Evolutionary conservation across 305 asterid species (phyloP).

Genomic region (Plantago coronopus): DNA sequence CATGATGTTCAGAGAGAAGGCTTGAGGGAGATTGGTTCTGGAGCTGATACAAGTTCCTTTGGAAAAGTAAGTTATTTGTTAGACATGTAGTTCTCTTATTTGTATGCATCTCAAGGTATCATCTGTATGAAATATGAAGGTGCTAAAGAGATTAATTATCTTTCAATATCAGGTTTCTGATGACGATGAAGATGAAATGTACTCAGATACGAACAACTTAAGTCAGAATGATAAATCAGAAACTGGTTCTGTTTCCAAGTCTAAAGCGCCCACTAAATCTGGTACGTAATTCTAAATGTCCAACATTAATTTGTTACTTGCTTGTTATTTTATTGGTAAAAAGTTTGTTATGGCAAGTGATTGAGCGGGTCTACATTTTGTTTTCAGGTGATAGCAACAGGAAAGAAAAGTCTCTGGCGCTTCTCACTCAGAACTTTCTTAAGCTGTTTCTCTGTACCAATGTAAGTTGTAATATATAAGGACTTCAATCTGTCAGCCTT

Average conservation of each 20-base stretch:
- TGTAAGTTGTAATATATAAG: conserved; percentile 39
- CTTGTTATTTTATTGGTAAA: not conserved
- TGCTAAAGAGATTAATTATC: not conserved
- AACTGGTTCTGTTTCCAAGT: conserved; percentile 39
- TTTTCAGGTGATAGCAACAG: conserved; percentile 57
- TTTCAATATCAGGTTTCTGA: conserved; percentile 55
- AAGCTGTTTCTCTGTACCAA: conserved; percentile 89
- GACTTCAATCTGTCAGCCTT: conserved; percentile 7
- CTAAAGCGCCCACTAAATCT: conserved; percentile 31
- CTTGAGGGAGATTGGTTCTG: conserved; percentile 45
- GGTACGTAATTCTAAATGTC: conserved; percentile 33
- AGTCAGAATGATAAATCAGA: conserved; percentile 58
- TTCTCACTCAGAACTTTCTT: conserved; percentile 88
- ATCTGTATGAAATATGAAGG: not conserved
- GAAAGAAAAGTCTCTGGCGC: conserved; percentile 89
- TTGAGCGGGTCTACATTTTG: not conserved
- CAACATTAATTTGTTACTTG: not conserved
- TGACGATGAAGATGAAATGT: conserved; percentile 70
- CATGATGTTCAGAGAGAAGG: conserved; percentile 57
- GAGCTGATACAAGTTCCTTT: conserved; percentile 47
- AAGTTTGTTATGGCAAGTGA: not conserved
- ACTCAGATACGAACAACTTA: conserved; percentile 42
- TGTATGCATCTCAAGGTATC: not conserved
- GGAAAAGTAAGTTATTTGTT: conserved; percentile 44
- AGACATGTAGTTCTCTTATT: not conserved